Evolutionary conservation across 352 stramenopile genomes (phyloP).

Genomic region (Phytophthora fragariae): DNA sequence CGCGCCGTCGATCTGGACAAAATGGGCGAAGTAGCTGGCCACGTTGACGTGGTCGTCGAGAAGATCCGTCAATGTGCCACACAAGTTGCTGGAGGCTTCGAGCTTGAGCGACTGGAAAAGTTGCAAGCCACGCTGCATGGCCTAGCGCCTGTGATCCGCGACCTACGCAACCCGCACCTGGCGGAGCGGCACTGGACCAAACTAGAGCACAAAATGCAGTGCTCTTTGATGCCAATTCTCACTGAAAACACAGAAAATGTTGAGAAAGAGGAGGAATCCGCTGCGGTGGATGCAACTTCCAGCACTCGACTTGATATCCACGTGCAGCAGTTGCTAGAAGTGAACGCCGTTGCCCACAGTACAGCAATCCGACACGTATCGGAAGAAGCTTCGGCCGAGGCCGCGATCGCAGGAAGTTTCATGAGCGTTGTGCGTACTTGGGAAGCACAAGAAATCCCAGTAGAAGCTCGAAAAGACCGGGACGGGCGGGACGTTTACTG

Average conservation of each 20-base stretch:
- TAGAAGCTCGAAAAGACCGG: conserved; percentile 55
- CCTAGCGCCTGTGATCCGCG: conserved; percentile 59
- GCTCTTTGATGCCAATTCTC: conserved; percentile 34
- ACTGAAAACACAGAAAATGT: neutral
- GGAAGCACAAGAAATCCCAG: conserved; percentile 66
- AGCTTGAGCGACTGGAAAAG: conserved; percentile 47
- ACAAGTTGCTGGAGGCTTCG: conserved; percentile 23
- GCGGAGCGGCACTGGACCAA: conserved; percentile 77
- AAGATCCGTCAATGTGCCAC: conserved; percentile 24
- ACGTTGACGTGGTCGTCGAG: conserved; percentile 35
- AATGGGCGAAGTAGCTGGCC: conserved; percentile 35
- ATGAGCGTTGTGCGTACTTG: conserved; percentile 63
- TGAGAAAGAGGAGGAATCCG: conserved; percentile 7
- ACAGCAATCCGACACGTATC: conserved; percentile 67
- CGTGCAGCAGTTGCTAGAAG: conserved; percentile 59
- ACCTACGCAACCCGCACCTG: conserved; percentile 67
- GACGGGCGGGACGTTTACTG: conserved; percentile 65
- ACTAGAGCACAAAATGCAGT: conserved; percentile 75
- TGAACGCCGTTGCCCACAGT: conserved; percentile 49
- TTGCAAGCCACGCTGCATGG: conserved; percentile 56
- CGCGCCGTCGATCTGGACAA: conserved; percentile 51
- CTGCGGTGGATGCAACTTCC: neutral
- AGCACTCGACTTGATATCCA: conserved; percentile 44
- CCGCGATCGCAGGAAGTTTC: conserved; percentile 67
- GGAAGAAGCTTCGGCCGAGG: conserved; percentile 75